Base-by-base conservation (phyloP, 768 basidiomycete species). In the Serendipita vermifera region DNA sequence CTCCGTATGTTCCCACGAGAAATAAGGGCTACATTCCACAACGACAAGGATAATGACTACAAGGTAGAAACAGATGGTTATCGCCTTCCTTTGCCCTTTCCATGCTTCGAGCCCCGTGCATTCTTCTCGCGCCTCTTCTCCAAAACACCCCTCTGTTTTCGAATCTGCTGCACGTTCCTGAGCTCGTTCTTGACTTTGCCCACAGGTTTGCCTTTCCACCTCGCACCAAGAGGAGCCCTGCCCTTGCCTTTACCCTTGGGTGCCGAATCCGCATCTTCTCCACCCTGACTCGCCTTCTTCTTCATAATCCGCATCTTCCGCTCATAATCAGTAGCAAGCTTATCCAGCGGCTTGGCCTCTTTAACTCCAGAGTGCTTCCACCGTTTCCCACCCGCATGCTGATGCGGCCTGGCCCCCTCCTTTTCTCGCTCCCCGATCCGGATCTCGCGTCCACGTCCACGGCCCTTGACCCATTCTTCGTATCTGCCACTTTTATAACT, bases 401-500 rank as follows among this genome's bases (percentile, higher is more conserved):
- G 17, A 57, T 36, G 62, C 56, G 65, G 66, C 6, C 60, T 60
- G 9, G 67, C 60, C 13, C 64, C 64, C 29, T 74, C 74, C 43
- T 74, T 72, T 67, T 94, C 92, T 2, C 71, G 74, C 65, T 96
- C 92, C 17, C 93, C 93, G n/a, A 85, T 74, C 58, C 77, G 67
- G 58, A 70, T 75, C n/a, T 80, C 70, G 35, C 78, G 81, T 53
- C 75, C 81, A 69, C 87, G 88, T 59, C 78, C 74, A 68, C 85
- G 87, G 9, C 46, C 46, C 32, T 51, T 51, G 22, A 26, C 17
- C 96, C 96, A 99, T 66, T 94, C 91, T 56, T 94, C 88, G 67
- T 89, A 99, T 14, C 89, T 81, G 9, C 96, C 96, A 62, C 86
- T 90, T 54, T 87, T 83, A 70, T 91, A 99, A 7, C 83, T 83